A percentile compares a stretch with the other conserved stretches of the same genome.
Evolutionary conservation across 106 monocot genomes (phyloP).

Genomic region (Apostasia ramifera): DNA sequence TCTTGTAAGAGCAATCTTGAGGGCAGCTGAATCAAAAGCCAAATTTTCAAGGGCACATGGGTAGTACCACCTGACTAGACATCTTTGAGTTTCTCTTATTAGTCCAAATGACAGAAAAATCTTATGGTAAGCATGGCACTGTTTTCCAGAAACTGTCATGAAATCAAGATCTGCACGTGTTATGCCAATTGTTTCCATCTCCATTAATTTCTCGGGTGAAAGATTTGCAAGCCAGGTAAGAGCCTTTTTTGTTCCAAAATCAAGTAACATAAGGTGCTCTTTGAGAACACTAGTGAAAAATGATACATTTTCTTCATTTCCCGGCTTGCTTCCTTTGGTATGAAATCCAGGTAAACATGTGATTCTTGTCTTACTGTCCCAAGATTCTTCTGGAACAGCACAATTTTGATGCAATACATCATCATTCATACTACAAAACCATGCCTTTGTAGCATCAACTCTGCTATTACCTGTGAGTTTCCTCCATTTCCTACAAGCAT

Average conservation of each 20-base stretch:
- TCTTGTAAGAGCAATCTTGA: slow-evolving; percentile 72
- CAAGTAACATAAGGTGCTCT: slow-evolving; percentile 50
- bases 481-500: slow-evolving; percentile 97
- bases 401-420: slow-evolving; percentile 65
- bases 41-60: slow-evolving; percentile 77
- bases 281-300: slow-evolving; percentile 75
- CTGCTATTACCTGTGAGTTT: slow-evolving; percentile 33
- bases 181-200: slow-evolving; percentile 78
- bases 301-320: slow-evolving; percentile 64
- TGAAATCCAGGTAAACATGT: slow-evolving; percentile 91
- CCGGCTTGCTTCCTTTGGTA: slow-evolving; percentile 50
- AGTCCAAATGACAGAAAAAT: slow-evolving; percentile 93
- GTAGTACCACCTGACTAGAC: slow-evolving; percentile 59
- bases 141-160: slow-evolving; percentile 4
- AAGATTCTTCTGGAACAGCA: slow-evolving; percentile 59
- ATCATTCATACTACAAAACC: slow-evolving; percentile 95
- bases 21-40: slow-evolving; percentile 72
- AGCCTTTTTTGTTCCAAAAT: slow-evolving; percentile 65
- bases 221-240: slow-evolving; percentile 79
- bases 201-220: slow-evolving; percentile 39
- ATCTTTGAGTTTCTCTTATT: slow-evolving; percentile 51
- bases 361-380: slow-evolving; percentile 56
- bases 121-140: slow-evolving; percentile 43
- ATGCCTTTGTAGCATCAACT: slow-evolving; percentile 55
- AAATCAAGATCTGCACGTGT: slow-evolving; percentile 39